Conservation (phyloP, 148 eudicot genomes). For the Vaccinium myrtillus region DNA sequence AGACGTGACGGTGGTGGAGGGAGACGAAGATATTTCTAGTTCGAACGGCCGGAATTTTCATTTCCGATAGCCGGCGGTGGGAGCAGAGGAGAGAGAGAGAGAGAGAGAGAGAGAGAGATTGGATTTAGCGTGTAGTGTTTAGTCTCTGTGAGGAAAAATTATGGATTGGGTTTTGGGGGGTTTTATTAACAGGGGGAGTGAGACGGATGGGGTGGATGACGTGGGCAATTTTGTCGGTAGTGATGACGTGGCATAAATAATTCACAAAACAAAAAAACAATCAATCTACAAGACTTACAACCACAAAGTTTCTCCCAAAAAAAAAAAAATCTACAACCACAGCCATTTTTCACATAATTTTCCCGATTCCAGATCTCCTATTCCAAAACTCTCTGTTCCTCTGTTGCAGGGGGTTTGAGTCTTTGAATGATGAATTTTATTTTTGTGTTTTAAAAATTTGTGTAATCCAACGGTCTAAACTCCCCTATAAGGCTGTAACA, state of each 20-base stretch:
- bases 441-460: too few relatives aligned
- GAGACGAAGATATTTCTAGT: constrained; percentile 26
- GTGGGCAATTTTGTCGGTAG: background rate
- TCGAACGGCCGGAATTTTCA: constrained; percentile 38
- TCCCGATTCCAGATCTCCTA: too few relatives aligned
- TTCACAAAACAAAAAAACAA: too few relatives aligned
- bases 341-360: too few relatives aligned
- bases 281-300: too few relatives aligned
- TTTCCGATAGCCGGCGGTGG: constrained; percentile 37
- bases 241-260: background rate
- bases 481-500: too few relatives aligned
- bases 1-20: constrained; percentile 47
- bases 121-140: constrained; percentile 5
- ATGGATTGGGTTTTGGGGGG: background rate
- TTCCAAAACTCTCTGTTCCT: too few relatives aligned
- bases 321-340: too few relatives aligned
- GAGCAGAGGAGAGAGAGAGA: background rate
- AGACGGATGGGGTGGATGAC: constrained; percentile 5
- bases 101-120: constrained; percentile 4
- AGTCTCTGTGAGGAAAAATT: background rate
- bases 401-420: too few relatives aligned
- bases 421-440: too few relatives aligned
- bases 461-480: too few relatives aligned
- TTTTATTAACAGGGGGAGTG: background rate
- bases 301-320: too few relatives aligned